Evolutionary conservation across 768 basidiomycete genomes (phyloP), one percentile per base, ranked within the genome.

Genomic region (Brasilioporus rufonigricans): DNA sequence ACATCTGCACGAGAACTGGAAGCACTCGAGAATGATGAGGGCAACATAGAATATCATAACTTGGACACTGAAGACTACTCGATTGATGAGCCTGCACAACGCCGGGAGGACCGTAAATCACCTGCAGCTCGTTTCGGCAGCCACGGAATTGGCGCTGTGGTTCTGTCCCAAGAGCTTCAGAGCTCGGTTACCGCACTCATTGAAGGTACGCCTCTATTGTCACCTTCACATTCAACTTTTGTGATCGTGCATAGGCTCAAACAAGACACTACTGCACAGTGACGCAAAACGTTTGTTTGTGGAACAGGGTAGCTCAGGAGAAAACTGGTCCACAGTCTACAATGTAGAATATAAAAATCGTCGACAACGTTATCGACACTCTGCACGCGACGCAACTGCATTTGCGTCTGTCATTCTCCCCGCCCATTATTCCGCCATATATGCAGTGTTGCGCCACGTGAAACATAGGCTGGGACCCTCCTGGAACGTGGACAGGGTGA

Each of bases 351-450:
- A 91, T 68, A 83, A 80, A 58, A 85, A 85, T 13, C 72, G 75
- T 39, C 72, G 74, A 49, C 86, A 89, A 63, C 77, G 79, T 33
- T 70, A 70, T 53, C 79, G 79, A 26, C 88, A 89, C 68, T 74
- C 75, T 38, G 77, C 80, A 51, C 79, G 87, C 26, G 89, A 93
- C 59, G 91, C 86, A 23, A 85, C 88, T 24, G 93, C 93, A 5
- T 95, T 93, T 67, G 87, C 88, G 14, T 85, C 89, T 13, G 79
- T 94, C 46, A 88, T 86, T n/a, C 79, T 95, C 59, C 93, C 93
- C 1, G 84, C 86, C 4, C 89, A 93, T 72, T 95, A 89, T 67
- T 82, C 91, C 44, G 91, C 85, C 2, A 87, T 93, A 48, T 78
- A 74, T 46, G 76, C 87, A n/a, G 90, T 94, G 6, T 71, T 95